phyloP scores from a whole-genome alignment of 2,329 filamentous ascomycete species.

The Xylaria sp. region DNA sequence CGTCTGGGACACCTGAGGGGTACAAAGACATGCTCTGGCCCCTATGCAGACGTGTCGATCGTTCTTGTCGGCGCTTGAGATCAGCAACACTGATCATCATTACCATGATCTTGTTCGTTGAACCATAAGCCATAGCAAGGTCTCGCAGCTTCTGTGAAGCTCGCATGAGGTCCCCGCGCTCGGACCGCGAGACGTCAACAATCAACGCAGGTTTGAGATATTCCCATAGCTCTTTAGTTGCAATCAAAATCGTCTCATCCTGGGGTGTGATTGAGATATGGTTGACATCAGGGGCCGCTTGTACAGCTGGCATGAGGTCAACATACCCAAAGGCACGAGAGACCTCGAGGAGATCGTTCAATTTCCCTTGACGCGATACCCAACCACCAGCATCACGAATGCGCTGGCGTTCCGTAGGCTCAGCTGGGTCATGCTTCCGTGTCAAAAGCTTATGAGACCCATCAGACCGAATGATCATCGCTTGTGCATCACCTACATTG shows the following conservation, averaged over 20 bases:
- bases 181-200: slow-evolving; percentile 88
- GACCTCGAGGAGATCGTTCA: slow-evolving; percentile 91
- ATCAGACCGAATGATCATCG: slow-evolving; percentile 92
- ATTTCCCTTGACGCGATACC: slow-evolving; percentile 91
- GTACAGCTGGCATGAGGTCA: slow-evolving; percentile 90
- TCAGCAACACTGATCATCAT: slow-evolving; percentile 97
- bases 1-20: slow-evolving; percentile 77
- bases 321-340: slow-evolving; percentile 96
- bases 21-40: slow-evolving; percentile 89
- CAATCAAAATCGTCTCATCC: slow-evolving; percentile 93
- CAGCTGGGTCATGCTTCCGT: slow-evolving; percentile 91
- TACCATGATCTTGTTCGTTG: slow-evolving; percentile 96
- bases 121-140: slow-evolving; percentile 93
- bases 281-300: slow-evolving; percentile 86
- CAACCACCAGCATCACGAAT: slow-evolving; percentile 96
- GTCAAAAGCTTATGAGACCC: slow-evolving; percentile 86
- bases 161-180: slow-evolving; percentile 90
- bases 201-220: slow-evolving; percentile 90
- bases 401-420: slow-evolving; percentile 82
- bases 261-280: slow-evolving; percentile 84
- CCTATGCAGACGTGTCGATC: slow-evolving; percentile 73
- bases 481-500: slow-evolving; percentile 95
- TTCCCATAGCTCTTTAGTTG: slow-evolving; percentile 94
- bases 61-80: slow-evolving; percentile 82
- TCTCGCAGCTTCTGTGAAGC: slow-evolving; percentile 95